phyloP scores from a whole-genome alignment of 495 filamentous ascomycete genomes.

The Polyplosphaeria fusca region DNA sequence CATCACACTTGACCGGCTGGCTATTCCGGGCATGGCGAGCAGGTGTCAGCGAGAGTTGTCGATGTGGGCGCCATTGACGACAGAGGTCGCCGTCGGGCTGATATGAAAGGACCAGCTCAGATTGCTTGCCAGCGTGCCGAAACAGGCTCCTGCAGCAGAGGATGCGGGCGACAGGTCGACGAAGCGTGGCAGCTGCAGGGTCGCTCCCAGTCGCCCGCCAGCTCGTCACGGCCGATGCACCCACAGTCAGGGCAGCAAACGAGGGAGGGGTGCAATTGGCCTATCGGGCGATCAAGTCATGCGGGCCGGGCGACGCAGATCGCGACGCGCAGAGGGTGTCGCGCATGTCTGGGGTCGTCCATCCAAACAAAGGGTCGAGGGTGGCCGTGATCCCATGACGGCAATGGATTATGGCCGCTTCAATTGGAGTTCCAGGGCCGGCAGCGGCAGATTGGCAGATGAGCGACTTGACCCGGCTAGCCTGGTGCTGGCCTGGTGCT shows the following conservation, averaged over 20 bases:
- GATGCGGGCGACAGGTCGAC: constrained; percentile 21
- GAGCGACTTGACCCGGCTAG: background rate
- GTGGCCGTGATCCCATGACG: constrained; percentile 18
- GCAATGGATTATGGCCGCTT: background rate
- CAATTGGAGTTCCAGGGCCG: too few relatives aligned
- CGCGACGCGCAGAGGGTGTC: constrained; percentile 33
- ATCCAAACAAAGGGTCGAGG: constrained; percentile 24
- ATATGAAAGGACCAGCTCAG: constrained; percentile 28
- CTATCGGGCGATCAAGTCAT: constrained; percentile 31
- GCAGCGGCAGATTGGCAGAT: background rate
- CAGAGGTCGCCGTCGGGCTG: constrained; percentile 3
- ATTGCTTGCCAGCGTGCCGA: constrained; percentile 17
- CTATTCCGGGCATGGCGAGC: constrained; percentile 20
- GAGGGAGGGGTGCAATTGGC: constrained; percentile 26
- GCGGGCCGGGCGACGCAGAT: constrained; percentile 30
- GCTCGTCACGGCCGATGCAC: constrained; percentile 21
- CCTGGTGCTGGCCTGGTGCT: background rate
- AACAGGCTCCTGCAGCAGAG: constrained; percentile 19
- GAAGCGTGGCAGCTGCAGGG: constrained; percentile 35
- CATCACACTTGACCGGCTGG: background rate
- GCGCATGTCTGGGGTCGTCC: constrained; percentile 23
- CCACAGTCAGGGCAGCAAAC: constrained; percentile 27
- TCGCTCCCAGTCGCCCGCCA: constrained; percentile 7
- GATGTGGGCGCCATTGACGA: constrained; percentile 18
- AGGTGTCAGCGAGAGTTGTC: constrained; percentile 3